Base-by-base conservation (phyloP, 768 basidiomycete species). In the Suillus ampliporus region DNA sequence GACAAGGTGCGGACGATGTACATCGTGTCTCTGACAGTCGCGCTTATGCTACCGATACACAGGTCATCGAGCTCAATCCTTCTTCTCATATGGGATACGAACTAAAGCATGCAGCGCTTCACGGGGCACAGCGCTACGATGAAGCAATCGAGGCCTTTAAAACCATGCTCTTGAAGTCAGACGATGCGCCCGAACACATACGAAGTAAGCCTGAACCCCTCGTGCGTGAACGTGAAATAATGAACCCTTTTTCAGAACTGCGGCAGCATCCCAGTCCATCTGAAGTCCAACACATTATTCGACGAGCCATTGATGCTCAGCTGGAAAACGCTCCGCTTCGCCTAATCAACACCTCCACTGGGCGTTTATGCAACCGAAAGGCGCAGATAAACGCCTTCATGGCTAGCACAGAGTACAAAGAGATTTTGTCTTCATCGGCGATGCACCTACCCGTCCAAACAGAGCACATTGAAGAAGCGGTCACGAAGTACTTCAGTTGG, bases 401-500 rank as follows among this genome's bases (percentile, higher is more conserved):
- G 47, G 4, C 15, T 4, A 48, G 13, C 4, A 26, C 26, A 26
- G 26, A 17, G 15, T 48, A 48, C 47, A 48, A 17, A 26, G 10
- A 48, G 47, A 17, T 48, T 15, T 48, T 48, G 26, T 48, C 23
- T 15, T 26, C 14, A 26, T 26, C 47, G 7, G 26, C 26, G 26
- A 17, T 9, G 8, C 15, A 17, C 17, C 15, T 26, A 8, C 23
- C 47, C 8, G 8, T 26, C 47, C 8, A 48, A 8, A 48, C 2
- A 15, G 8, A 23, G 47, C 15, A 7, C 8, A 48, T 48, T 9
- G 10, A 48, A 2, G 8, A 48, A 26, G 47, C 8, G 1, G 64
- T 72, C 23, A n/a, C 57, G 11, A 44, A 54, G 15, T 63, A 64
- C 51, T 71, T 71, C 58, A 41, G 54, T 8, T 71, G 68, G n/a